These are phyloP conservation scores for Pichia norvegensis DNA, from an alignment of 1,139 yeast species.

Conservation along the genomic window DNA sequence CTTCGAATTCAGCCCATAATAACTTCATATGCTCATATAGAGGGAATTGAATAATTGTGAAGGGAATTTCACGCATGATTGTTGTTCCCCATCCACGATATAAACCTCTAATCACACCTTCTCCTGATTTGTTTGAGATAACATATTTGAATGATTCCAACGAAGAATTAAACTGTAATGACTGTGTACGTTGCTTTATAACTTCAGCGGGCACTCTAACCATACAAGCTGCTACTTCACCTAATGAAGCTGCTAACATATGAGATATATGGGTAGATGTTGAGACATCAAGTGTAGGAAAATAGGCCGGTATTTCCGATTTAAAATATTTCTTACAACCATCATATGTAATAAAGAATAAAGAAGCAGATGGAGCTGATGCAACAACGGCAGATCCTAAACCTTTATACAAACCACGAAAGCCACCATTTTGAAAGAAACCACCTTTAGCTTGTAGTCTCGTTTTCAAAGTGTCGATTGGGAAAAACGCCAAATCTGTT, in stretches of 20 bases:
- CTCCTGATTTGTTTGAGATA: constrained; percentile 57
- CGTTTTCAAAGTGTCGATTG: constrained; percentile 91
- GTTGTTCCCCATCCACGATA: constrained; percentile 94
- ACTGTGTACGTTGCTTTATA: constrained; percentile 89
- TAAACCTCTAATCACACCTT: constrained; percentile 68
- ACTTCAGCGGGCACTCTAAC: constrained; percentile 97
- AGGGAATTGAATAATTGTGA: constrained; percentile 92
- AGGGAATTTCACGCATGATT: constrained; percentile 89
- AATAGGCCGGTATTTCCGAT: constrained; percentile 32
- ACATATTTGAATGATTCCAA: constrained; percentile 58
- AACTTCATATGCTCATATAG: constrained; percentile 75
- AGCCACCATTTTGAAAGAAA: constrained; percentile 86
- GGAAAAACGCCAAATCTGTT: constrained; percentile 89
- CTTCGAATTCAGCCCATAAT: constrained; percentile 39
- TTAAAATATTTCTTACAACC: constrained; percentile 52
- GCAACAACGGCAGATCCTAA: constrained; percentile 91
- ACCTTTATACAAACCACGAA: constrained; percentile 84
- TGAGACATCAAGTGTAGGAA: constrained; percentile 18
- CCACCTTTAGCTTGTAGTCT: constrained; percentile 94
- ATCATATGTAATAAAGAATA: constrained; percentile 87
- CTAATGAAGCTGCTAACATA: constrained; percentile 81
- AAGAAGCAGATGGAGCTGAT: constrained; percentile 87
- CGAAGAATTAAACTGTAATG: constrained; percentile 53
- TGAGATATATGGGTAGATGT: constrained; percentile 46
- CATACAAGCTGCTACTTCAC: constrained; percentile 88